Percentiles rank a stretch among this genome's conserved stretches.
phyloP scores from a whole-genome alignment of 2,329 filamentous ascomycete genomes.

The Colletotrichum lupini region DNA sequence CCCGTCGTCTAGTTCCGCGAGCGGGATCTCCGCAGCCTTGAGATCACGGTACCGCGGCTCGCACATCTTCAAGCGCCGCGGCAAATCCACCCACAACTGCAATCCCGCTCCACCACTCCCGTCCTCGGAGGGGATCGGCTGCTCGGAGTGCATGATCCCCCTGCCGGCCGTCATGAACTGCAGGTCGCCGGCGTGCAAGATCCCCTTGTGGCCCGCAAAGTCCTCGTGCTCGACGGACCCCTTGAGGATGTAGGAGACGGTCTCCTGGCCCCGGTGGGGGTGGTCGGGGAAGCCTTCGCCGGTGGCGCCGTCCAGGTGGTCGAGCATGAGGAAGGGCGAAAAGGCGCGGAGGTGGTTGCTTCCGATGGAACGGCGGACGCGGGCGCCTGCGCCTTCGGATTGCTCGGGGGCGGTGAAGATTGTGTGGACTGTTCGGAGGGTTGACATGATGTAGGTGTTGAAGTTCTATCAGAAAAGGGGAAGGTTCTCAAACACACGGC shows the following conservation, averaged over 20 bases:
- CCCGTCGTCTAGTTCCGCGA: constrained; percentile 74
- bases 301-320: constrained; percentile 85
- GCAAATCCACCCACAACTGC: constrained; percentile 96
- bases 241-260: constrained; percentile 86
- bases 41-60: constrained; percentile 94
- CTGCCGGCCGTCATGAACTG: constrained; percentile 98
- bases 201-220: constrained; percentile 86
- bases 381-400: constrained; percentile 87
- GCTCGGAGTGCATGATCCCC: constrained; percentile 95
- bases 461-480: too few relatives aligned
- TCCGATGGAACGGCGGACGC: constrained; percentile 88
- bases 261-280: constrained; percentile 83
- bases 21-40: constrained; percentile 80
- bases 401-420: constrained; percentile 88
- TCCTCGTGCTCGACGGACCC: constrained; percentile 93
- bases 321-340: constrained; percentile 94
- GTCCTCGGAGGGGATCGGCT: constrained; percentile 84
- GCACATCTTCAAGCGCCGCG: constrained; percentile 82
- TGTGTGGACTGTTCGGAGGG: constrained; percentile 81
- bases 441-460: constrained; percentile 59
- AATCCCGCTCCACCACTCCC: constrained; percentile 84
- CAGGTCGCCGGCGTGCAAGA: constrained; percentile 86
- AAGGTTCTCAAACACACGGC: too few relatives aligned
- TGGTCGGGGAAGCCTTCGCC: constrained; percentile 94
- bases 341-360: constrained; percentile 86